Evolutionary conservation across 768 basidiomycete genomes (phyloP).

Genomic region (Amanita subjunquillea): DNA sequence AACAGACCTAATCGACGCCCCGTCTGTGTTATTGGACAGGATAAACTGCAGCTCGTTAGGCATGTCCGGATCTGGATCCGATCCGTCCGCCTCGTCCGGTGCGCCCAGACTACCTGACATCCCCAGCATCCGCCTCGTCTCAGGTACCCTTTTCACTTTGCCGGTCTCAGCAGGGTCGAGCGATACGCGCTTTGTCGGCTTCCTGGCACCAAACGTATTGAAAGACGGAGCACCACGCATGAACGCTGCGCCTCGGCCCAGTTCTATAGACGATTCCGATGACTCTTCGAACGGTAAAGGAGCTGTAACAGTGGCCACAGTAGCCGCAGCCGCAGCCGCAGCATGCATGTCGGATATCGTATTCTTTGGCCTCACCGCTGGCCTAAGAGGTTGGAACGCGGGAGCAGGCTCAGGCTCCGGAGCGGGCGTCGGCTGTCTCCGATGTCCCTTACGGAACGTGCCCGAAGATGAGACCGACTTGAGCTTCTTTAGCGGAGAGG

Average conservation of each 20-base stretch:
- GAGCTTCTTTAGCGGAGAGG: conserved; percentile 9
- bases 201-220: conserved; percentile 25
- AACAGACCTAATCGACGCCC: conserved; percentile 13
- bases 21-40: conserved; percentile 29
- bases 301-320: not conserved
- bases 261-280: conserved; percentile 15
- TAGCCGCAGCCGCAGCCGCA: not conserved
- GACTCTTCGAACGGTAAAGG: conserved; percentile 2
- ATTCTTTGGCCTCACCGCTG: conserved; percentile 25
- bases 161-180: not conserved
- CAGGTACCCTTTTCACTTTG: conserved; percentile 13
- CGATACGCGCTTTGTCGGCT: not conserved
- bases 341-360: not conserved
- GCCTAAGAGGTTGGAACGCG: conserved; percentile 49
- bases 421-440: conserved; percentile 45
- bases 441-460: conserved; percentile 31
- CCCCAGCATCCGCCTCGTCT: conserved; percentile 32
- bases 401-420: conserved; percentile 48
- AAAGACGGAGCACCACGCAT: conserved; percentile 27
- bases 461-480: conserved; percentile 7
- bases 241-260: conserved; percentile 15
- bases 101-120: conserved; percentile 55
- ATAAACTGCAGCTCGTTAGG: conserved; percentile 67
- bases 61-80: conserved; percentile 72
- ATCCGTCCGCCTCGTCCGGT: conserved; percentile 34